A percentile compares a stretch with the other conserved stretches of the same genome.
phyloP scores from a whole-genome alignment of 2,329 filamentous ascomycete genomes.

The Raffaelea deltoideospora region DNA sequence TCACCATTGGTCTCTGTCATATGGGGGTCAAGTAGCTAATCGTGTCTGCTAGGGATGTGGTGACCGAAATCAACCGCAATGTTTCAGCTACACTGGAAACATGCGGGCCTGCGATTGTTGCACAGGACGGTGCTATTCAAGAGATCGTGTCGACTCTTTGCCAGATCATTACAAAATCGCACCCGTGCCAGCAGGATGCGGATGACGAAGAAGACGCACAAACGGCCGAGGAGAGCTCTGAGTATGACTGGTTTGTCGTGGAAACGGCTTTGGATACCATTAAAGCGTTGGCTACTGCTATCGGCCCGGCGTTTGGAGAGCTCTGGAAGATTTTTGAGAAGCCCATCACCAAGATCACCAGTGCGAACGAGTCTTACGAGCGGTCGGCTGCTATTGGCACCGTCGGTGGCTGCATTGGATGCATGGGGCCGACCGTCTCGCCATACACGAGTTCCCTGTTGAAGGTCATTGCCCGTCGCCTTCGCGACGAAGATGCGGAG shows the following conservation, averaged over 20 bases:
- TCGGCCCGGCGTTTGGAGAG: slow-evolving; percentile 69
- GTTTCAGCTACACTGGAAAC: slow-evolving; percentile 80
- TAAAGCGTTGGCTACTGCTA: slow-evolving; percentile 65
- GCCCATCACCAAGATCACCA: slow-evolving; percentile 74
- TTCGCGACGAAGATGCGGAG: slow-evolving; percentile 79
- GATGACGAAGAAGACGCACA: slow-evolving; percentile 65
- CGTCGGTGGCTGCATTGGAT: slow-evolving; percentile 77
- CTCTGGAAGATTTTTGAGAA: slow-evolving; percentile 96
- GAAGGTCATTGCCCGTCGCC: slow-evolving; percentile 68
- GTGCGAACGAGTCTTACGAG: slow-evolving; percentile 73
- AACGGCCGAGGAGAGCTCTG: slow-evolving; percentile 62
- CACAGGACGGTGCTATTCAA: slow-evolving; percentile 56
- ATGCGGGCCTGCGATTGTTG: slow-evolving; percentile 74
- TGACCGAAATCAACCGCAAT: slow-evolving; percentile 92
- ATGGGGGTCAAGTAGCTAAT: slow-evolving; percentile 16
- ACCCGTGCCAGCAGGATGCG: slow-evolving; percentile 85
- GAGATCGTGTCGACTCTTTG: slow-evolving; percentile 62
- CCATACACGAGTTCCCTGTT: slow-evolving; percentile 65
- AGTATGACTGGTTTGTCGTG: slow-evolving; percentile 95
- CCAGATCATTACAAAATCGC: slow-evolving; percentile 73
- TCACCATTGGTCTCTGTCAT: not conserved
- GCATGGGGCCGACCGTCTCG: slow-evolving; percentile 69
- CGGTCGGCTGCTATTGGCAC: slow-evolving; percentile 82
- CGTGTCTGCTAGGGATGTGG: slow-evolving; percentile 47
- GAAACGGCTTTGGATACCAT: slow-evolving; percentile 89